phyloP scores from a whole-genome alignment of 2,329 filamentous ascomycete species.

The Aspergillus clavatus region DNA sequence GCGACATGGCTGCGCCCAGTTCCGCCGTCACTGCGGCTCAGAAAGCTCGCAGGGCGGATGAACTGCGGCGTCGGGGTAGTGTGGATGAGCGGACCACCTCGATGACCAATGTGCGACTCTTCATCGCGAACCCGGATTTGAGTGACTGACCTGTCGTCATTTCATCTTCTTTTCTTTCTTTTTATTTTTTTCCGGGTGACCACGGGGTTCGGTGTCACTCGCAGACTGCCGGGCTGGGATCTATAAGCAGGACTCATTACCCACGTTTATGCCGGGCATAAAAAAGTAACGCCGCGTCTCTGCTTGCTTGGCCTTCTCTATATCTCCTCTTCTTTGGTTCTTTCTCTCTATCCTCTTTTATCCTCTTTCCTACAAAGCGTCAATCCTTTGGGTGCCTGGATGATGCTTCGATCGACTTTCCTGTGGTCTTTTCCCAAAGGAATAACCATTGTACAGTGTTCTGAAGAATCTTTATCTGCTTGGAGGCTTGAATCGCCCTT shows the following conservation, averaged over 20 bases:
- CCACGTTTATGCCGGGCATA: not conserved
- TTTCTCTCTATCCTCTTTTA: not conserved
- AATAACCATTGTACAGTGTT: not conserved
- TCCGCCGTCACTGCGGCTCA: conserved; percentile 35
- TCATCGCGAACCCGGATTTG: conserved; percentile 46
- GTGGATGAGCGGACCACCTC: conserved; percentile 46
- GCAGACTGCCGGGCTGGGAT: not conserved
- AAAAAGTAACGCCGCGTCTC: not conserved
- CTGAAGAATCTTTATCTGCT: not conserved
- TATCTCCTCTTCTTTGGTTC: not conserved
- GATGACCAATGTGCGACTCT: conserved; percentile 44
- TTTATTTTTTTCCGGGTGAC: not conserved
- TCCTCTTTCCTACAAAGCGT: not conserved
- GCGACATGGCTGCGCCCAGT: conserved; percentile 46
- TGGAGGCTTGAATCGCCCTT: not conserved
- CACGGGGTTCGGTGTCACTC: not conserved
- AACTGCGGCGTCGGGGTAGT: conserved; percentile 44
- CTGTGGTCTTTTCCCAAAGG: too few species aligned
- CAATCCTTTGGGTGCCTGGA: not conserved
- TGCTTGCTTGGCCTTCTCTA: not conserved
- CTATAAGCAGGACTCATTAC: not conserved
- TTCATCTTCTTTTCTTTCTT: not conserved
- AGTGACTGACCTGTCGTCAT: conserved; percentile 29
- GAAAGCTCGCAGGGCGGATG: conserved; percentile 41
- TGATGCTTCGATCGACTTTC: too few species aligned